Base-by-base conservation (phyloP, 768 basidiomycete species). In the Russula olivacea region DNA sequence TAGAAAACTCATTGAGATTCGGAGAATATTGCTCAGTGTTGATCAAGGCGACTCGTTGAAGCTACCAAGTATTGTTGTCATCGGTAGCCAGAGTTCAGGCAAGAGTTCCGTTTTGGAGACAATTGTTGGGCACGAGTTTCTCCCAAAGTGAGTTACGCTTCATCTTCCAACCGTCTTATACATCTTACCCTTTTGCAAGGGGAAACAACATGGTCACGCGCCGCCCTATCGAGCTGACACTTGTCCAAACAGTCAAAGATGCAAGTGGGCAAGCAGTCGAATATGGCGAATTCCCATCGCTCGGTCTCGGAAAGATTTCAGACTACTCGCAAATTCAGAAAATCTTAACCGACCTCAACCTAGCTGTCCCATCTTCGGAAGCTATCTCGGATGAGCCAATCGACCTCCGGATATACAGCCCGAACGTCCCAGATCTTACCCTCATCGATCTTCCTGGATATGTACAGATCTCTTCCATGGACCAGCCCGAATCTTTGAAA, bases 191-290 rank as follows among this genome's bases (percentile, higher is more conserved):
- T 63, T 48, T 41, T 60, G 12, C 19, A 70, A 98, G 96, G 76
- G 97, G 97, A 59, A 89, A 93, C 74, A 98, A 98, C 74, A 99
- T 99, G 97, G 97, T 98, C 38, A 99, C 97, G 2, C 89, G 97
- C 0, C 87, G 97, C 58, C 97, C 97, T 1, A 98, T 99, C 69
- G 97, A 99, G 72, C 84, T 99, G 63, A 99, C 97, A 3, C 86
- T 99, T 53, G 87, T 98, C 61, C 93, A 99, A 71, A 96, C 90
- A 0, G 93, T 93, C 23, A 72, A 82, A 19, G 77, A 74, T 11
- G 76, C 83, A 38, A 82, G 84, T 2, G 76, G 81, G 59, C 74
- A 78, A 6, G 78, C 83, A 23, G 80, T 77, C 45, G 95, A 97
- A 72, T 98, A 94, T 66, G 94, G 95, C 66, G 92, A 96, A 72